Evolutionary conservation across 108 stramenopile genomes (phyloP), one percentile per base, ranked within the genome.

Genomic region (Nannochloropsis salina): DNA sequence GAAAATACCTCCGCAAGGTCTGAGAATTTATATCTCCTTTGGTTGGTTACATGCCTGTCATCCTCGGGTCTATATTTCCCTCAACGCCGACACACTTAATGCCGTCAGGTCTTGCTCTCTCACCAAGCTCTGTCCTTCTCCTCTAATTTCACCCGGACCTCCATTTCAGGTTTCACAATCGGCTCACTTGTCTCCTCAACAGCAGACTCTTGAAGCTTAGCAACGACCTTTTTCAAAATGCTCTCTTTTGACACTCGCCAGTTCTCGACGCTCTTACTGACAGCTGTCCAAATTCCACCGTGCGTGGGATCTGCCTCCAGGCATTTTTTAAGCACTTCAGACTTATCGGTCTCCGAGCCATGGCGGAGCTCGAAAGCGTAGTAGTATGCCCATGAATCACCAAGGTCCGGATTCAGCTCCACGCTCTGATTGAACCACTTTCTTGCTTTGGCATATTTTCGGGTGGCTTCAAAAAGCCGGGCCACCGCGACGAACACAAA

Each of bases 361-460:
- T 84, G 82, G 61, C 92, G 92, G 31, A 93, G 86, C 89, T 96
- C 96, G 88, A 97, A 98, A 15, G 91, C 93, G 88, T 95, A 97
- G 86, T 92, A 96, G 41, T 92, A 92, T 6, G 94, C 96, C 97
- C 96, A 99, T 5, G 95, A 92, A 89, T 99, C 98, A 18, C 98
- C 98, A 9, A 92, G 83, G 82, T 95, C 94, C 20, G 96, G 92
- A 85, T 97, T 92, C 45, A 99, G 86, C 6, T 94, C 85, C 6
- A 94, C 93, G 1, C 97, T 96, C n/a, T 97, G 92, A 43, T 95
- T 93, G 86, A 96, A 96, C 97, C 97, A 99, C 87, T 96, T 98
- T 21, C 96, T 92, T 40, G 96, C 97, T 93, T 99, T 99, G 81
- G 93, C 94, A 61, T 90, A 85, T 86, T 96, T 96, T 47, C 95